Conservation (phyloP, 371 early-diverging fungal species). For the Mortierella sp. region DNA sequence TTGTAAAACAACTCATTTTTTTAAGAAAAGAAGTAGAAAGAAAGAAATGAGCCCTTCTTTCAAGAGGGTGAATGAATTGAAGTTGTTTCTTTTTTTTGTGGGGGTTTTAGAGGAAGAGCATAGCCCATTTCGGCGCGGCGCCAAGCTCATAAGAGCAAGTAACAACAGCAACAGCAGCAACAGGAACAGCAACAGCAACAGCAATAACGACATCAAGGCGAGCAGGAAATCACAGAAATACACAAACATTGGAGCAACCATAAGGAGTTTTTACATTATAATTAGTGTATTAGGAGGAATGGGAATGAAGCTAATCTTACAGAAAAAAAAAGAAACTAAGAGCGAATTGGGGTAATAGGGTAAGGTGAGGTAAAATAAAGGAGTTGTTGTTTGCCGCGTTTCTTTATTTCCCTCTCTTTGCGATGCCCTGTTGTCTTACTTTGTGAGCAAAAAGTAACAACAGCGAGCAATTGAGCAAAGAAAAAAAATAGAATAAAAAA, state of each 20-base stretch:
- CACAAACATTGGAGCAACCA: background rate
- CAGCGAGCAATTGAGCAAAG: background rate
- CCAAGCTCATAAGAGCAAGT: background rate
- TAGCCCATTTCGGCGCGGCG: conserved; percentile 10
- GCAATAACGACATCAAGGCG: too few species aligned
- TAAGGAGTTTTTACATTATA: background rate
- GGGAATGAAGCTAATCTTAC: background rate
- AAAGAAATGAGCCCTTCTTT: background rate
- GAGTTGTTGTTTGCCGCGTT: background rate
- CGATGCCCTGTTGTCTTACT: background rate
- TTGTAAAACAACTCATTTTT: background rate
- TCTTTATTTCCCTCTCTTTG: background rate
- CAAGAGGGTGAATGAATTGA: background rate
- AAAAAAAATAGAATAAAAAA: background rate
- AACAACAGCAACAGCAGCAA: background rate
- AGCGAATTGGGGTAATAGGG: background rate
- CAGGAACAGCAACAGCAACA: background rate
- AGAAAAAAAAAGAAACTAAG: background rate
- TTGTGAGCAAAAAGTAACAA: background rate
- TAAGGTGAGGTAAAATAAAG: background rate
- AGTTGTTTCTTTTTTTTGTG: background rate
- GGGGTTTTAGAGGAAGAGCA: background rate
- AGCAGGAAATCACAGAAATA: background rate
- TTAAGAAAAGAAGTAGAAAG: background rate
- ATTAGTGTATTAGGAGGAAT: background rate